These are phyloP conservation scores for Geotrichum australiense DNA, from an alignment of 1,139 yeast species.

Conservation along the genomic window DNA sequence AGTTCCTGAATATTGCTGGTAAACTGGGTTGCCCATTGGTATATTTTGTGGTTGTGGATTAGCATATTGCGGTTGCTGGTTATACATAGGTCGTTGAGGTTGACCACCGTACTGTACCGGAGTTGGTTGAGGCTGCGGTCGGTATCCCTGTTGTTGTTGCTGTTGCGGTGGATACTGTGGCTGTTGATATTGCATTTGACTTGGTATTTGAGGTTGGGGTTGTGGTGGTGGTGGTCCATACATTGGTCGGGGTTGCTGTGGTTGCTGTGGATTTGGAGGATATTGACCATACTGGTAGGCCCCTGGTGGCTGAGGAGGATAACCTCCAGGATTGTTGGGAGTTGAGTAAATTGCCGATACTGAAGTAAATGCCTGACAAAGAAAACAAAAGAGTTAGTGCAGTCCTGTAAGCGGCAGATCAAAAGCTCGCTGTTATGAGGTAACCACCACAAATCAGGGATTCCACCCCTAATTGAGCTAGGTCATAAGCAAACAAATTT, in stretches of 20 bases:
- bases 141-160: neutral
- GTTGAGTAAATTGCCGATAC: slow-evolving; percentile 10
- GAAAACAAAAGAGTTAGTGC: neutral
- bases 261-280: neutral
- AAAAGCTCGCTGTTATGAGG: too few relatives aligned
- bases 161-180: neutral
- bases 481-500: neutral
- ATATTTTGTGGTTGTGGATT: neutral
- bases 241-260: neutral
- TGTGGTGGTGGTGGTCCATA: neutral
- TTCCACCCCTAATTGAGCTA: too few relatives aligned
- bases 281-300: slow-evolving; percentile 3
- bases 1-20: slow-evolving; percentile 9
- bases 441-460: too few relatives aligned
- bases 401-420: too few relatives aligned
- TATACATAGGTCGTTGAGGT: neutral
- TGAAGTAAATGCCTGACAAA: slow-evolving; percentile 1
- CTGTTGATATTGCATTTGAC: too few relatives aligned
- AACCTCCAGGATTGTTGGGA: neutral
- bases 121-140: neutral
- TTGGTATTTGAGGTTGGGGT: neutral
- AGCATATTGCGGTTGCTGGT: slow-evolving; percentile 1
- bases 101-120: too few relatives aligned
- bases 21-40: neutral
- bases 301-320: slow-evolving; percentile 8